These are phyloP conservation scores for Alternaria sp. DNA, from an alignment of 2,329 filamentous ascomycete species.

Conservation along the genomic window DNA sequence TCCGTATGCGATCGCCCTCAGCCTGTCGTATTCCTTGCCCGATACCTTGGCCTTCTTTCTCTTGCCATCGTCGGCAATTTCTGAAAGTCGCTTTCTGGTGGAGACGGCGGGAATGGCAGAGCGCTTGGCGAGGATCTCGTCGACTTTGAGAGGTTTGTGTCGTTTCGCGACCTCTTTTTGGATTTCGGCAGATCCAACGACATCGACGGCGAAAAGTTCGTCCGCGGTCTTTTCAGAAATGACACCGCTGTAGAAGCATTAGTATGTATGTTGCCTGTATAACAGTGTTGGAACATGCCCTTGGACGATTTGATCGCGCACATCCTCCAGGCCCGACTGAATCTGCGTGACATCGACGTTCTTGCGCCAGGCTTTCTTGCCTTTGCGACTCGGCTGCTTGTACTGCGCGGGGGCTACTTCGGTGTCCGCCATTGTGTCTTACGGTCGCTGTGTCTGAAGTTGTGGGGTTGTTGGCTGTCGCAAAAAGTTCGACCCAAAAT, in stretches of 20 bases:
- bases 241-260: conserved; percentile 70
- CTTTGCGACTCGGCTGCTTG: conserved; percentile 91
- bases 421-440: conserved; percentile 31
- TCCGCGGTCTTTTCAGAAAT: conserved; percentile 82
- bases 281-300: conserved; percentile 66
- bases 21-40: conserved; percentile 79
- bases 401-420: conserved; percentile 75
- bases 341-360: conserved; percentile 94
- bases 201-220: conserved; percentile 86
- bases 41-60: conserved; percentile 85
- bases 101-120: conserved; percentile 83
- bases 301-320: conserved; percentile 89
- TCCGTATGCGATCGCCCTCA: conserved; percentile 79
- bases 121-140: conserved; percentile 88
- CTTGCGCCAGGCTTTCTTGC: conserved; percentile 98
- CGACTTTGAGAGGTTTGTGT: conserved; percentile 83
- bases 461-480: conserved; percentile 24
- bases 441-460: conserved; percentile 12
- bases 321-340: conserved; percentile 78
- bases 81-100: conserved; percentile 76
- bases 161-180: conserved; percentile 70
- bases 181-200: conserved; percentile 72
- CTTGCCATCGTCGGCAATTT: conserved; percentile 72
- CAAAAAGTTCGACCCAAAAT: conserved; percentile 28
- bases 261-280: conserved; percentile 15